A percentile compares a stretch with the other conserved stretches of the same genome.
These are phyloP conservation scores for Sporothrix globosa DNA, from an alignment of 2,329 filamentous ascomycete genomes.

Conservation along the genomic window DNA sequence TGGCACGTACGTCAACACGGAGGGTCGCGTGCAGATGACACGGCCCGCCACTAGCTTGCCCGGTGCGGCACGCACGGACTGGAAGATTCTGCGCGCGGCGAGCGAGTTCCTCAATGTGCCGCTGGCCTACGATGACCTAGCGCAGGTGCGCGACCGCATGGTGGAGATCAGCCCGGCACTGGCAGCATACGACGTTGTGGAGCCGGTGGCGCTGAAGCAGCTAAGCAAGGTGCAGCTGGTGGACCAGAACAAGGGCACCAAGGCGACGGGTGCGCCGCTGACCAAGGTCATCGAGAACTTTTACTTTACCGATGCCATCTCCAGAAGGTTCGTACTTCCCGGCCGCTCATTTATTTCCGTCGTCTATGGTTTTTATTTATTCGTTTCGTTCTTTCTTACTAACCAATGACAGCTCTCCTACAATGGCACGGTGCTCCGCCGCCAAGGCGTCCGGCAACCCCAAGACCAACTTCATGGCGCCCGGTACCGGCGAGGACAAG, in stretches of 20 bases:
- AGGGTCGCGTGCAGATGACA: slow-evolving; percentile 93
- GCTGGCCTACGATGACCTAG: slow-evolving; percentile 91
- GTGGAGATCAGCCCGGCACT: slow-evolving; percentile 90
- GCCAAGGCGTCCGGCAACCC: slow-evolving; percentile 83
- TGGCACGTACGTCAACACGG: slow-evolving; percentile 95
- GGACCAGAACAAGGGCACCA: slow-evolving; percentile 90
- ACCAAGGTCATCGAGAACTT: slow-evolving; percentile 93
- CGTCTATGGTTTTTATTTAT: slow-evolving; percentile 22
- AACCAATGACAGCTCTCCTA: slow-evolving; percentile 72
- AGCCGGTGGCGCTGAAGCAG: slow-evolving; percentile 72
- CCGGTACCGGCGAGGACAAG: slow-evolving; percentile 66
- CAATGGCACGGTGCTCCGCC: slow-evolving; percentile 96
- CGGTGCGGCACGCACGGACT: slow-evolving; percentile 90
- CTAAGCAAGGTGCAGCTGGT: slow-evolving; percentile 94
- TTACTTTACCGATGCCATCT: slow-evolving; percentile 97
- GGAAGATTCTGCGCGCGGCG: slow-evolving; percentile 95
- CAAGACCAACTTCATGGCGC: slow-evolving; percentile 77
- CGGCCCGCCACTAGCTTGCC: slow-evolving; percentile 86
- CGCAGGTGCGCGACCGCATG: slow-evolving; percentile 88
- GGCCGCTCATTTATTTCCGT: slow-evolving; percentile 14
- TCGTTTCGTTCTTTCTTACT: slow-evolving; percentile 31
- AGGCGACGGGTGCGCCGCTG: slow-evolving; percentile 71
- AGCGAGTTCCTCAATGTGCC: slow-evolving; percentile 88
- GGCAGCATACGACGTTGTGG: slow-evolving; percentile 86
- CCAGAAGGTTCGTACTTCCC: slow-evolving; percentile 72